Base-by-base conservation (phyloP, 768 basidiomycete genomes). In the Ramaria sp. region DNA sequence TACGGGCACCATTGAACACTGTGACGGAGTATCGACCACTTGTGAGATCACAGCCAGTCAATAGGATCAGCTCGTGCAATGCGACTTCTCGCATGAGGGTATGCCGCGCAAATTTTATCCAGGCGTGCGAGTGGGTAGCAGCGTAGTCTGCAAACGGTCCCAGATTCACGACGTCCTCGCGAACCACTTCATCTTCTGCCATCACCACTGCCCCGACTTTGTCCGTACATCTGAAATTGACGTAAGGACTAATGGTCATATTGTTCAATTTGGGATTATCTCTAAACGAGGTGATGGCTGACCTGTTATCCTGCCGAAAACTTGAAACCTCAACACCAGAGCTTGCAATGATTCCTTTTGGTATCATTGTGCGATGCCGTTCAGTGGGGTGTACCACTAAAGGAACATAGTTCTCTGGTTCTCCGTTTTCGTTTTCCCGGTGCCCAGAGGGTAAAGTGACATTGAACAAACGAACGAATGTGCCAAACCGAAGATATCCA, bases 391-490 rank as follows among this genome's bases (percentile, higher is more conserved):
- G 15, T 1, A 54, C 27, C 15, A 34, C 30, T 10, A 54, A 38
- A 24, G 53, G 53, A 20, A 47, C 37, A 30, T 54, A 45, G 33
- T 47, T 11, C 10, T 24, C 27, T 43, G 53, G 53, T 45, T 43
- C 53, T 19, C 53, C 49, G 53, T 59, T 30, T 19, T 43, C 51
- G 12, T 61, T 60, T 4, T 41, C 45, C 22, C 30, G 50, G 34
- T 61, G 27, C 12, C 55, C 59, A 7, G 54, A 46, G 7, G 59
- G 37, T 17, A 59, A 52, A 9, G 49, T 61, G 0, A 58, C 60
- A 48, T 60, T 60, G 60, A 61, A 61, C 4, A 61, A 27, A 2
- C 60, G 53, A 31, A 60, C 41, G 49, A 61, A 61, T 7, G 41
- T 34, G 17, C 60, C 60, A 41, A 55, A 53, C 15, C 46, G 20